Conservation (phyloP, 345 rosid species). For the Sapria himalayana region DNA sequence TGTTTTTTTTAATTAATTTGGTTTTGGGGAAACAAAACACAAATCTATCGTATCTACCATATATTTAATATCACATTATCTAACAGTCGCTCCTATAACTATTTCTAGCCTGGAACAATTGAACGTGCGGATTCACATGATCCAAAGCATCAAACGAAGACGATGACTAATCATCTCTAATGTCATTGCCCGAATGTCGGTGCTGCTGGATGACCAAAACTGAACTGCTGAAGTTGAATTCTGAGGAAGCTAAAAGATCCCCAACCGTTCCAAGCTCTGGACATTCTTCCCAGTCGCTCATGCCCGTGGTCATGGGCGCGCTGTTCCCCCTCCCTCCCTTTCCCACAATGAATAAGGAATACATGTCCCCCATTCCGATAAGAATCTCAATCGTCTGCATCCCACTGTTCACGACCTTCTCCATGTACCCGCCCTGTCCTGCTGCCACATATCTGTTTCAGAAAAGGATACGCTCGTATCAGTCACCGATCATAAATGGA, state of each 20-base stretch:
- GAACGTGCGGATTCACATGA: too few species aligned
- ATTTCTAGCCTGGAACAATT: too few species aligned
- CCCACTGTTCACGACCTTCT: constrained; percentile 28
- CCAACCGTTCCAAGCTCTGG: constrained; percentile 55
- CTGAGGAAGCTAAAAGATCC: constrained; percentile 44
- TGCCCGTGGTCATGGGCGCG: constrained; percentile 27
- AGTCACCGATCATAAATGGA: too few species aligned
- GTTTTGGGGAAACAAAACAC: too few species aligned
- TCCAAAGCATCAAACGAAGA: too few species aligned
- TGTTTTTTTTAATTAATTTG: too few species aligned
- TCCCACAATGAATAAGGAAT: constrained; percentile 45
- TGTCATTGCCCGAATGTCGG: too few species aligned
- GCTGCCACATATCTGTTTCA: constrained; percentile 27
- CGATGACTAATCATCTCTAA: too few species aligned
- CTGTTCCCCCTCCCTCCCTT: constrained; percentile 27
- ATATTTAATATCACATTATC: too few species aligned
- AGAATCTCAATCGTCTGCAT: constrained; percentile 23
- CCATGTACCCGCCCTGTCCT: constrained; percentile 34
- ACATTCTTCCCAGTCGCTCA: constrained; percentile 93
- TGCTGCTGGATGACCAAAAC: constrained; percentile 60
- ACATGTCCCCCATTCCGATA: constrained; percentile 30
- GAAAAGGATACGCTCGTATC: neutral
- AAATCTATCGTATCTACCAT: too few species aligned
- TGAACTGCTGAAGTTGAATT: constrained; percentile 30
- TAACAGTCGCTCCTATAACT: too few species aligned